Evolutionary conservation across 2,329 filamentous ascomycete species (phyloP).

Genomic region (Trichophyton equinum): DNA sequence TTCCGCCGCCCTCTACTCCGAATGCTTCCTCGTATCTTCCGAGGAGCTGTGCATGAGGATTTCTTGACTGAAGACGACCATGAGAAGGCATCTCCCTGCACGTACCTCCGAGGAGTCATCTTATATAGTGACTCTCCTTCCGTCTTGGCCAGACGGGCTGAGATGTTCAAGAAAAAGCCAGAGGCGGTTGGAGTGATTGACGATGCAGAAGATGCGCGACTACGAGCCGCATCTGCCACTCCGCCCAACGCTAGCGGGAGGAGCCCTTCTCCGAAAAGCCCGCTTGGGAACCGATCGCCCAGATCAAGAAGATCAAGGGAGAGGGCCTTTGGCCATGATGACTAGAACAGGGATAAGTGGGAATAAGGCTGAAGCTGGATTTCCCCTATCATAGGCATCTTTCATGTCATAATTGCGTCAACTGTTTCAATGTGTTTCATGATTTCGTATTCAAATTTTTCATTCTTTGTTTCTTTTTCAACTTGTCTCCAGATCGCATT

Average conservation of each 20-base stretch:
- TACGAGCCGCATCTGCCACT: background rate
- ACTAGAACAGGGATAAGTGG: background rate
- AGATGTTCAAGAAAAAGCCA: constrained; percentile 24
- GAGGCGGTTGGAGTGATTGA: constrained; percentile 6
- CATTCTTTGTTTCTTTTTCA: background rate
- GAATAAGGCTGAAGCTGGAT: background rate
- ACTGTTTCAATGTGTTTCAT: constrained; percentile 1
- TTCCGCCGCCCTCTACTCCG: constrained; percentile 32
- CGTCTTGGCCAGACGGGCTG: constrained; percentile 29
- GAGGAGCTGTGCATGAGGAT: constrained; percentile 40
- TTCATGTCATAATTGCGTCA: background rate
- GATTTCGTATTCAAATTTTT: background rate
- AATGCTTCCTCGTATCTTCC: constrained; percentile 40
- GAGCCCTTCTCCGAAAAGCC: constrained; percentile 1
- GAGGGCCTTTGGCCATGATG: background rate
- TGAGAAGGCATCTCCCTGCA: constrained; percentile 32
- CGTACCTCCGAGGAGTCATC: constrained; percentile 39
- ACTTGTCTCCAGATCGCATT: background rate
- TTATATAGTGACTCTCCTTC: constrained; percentile 39
- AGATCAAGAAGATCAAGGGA: constrained; percentile 1
- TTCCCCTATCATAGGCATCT: background rate
- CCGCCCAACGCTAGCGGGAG: background rate
- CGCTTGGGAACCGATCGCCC: background rate
- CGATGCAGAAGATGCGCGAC: constrained; percentile 3
- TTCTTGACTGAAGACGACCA: constrained; percentile 33